Conservation (phyloP, 768 basidiomycete genomes). For the Kwoniella newhampshirensis region DNA sequence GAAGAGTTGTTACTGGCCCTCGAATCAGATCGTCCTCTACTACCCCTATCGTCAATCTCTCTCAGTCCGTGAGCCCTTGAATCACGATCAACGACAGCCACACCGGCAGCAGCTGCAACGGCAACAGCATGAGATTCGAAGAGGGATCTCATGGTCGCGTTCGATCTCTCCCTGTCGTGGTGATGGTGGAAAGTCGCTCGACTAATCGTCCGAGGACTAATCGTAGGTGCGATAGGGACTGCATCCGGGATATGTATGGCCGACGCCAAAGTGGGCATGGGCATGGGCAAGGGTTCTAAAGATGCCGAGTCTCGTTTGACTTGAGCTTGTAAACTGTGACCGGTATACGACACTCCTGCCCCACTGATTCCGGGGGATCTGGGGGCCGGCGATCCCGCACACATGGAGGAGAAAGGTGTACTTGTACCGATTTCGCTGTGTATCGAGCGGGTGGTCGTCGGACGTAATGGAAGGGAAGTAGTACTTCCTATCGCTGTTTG, state of each 20-base stretch:
- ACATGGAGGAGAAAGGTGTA: conserved; percentile 1
- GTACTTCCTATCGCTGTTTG: conserved; percentile 1
- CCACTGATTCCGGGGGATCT: background rate
- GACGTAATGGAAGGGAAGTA: background rate
- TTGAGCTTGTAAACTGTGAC: conserved; percentile 12
- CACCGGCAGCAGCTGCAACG: background rate
- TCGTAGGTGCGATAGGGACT: background rate
- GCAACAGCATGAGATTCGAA: conserved; percentile 1
- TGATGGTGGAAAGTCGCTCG: background rate
- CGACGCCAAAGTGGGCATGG: conserved; percentile 29
- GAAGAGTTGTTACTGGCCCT: background rate
- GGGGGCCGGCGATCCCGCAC: background rate
- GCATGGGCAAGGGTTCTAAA: background rate
- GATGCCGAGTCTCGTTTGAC: background rate
- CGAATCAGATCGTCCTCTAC: conserved; percentile 8
- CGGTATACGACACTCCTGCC: background rate
- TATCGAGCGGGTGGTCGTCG: background rate
- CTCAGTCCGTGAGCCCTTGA: background rate
- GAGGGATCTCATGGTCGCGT: conserved; percentile 2
- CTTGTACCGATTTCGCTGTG: background rate
- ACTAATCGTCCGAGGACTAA: background rate
- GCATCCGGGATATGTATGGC: conserved; percentile 22
- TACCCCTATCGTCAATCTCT: background rate
- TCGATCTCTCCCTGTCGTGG: conserved; percentile 6
- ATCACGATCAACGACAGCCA: background rate